Percentiles rank a stretch among this genome's conserved stretches.
phyloP scores from a whole-genome alignment of 2,329 filamentous ascomycete species.

The Leptosphaerulina australis region DNA sequence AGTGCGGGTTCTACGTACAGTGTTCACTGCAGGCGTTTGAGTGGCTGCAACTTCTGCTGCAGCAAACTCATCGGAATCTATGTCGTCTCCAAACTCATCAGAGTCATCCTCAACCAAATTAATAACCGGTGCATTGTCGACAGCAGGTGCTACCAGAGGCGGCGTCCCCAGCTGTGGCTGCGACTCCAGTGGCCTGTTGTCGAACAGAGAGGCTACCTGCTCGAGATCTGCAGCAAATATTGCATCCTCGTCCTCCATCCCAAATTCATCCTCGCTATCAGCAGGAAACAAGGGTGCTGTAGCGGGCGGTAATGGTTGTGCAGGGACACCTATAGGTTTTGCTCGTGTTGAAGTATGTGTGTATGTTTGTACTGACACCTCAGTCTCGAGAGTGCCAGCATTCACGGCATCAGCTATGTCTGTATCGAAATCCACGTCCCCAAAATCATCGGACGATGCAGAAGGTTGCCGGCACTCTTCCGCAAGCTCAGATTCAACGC shows the following conservation, averaged over 20 bases:
- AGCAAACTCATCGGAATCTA: conserved; percentile 73
- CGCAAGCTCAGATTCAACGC: conserved; percentile 8
- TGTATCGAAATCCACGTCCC: conserved; percentile 43
- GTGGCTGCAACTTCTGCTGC: conserved; percentile 75
- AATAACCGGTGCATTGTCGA: conserved; percentile 25
- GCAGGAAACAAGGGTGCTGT: conserved; percentile 4
- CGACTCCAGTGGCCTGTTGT: conserved; percentile 48
- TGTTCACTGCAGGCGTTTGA: conserved; percentile 60
- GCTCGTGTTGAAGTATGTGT: conserved; percentile 13
- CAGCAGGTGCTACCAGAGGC: conserved; percentile 6
- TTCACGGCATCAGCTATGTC: conserved; percentile 40
- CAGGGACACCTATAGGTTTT: conserved; percentile 18
- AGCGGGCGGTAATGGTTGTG: background rate
- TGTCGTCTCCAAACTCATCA: conserved; percentile 70
- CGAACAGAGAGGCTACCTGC: conserved; percentile 62
- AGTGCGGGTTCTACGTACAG: conserved; percentile 58
- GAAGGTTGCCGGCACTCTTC: conserved; percentile 19
- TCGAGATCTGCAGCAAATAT: conserved; percentile 64
- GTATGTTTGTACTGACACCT: conserved; percentile 12
- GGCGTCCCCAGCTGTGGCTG: conserved; percentile 4
- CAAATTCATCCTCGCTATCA: conserved; percentile 54
- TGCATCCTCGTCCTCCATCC: conserved; percentile 54
- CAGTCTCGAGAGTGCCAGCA: conserved; percentile 28
- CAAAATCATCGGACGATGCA: conserved; percentile 45
- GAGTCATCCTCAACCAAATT: conserved; percentile 53